Evolutionary conservation across 768 basidiomycete species (phyloP).

Genomic region (Hemileccinum rubropunctum): DNA sequence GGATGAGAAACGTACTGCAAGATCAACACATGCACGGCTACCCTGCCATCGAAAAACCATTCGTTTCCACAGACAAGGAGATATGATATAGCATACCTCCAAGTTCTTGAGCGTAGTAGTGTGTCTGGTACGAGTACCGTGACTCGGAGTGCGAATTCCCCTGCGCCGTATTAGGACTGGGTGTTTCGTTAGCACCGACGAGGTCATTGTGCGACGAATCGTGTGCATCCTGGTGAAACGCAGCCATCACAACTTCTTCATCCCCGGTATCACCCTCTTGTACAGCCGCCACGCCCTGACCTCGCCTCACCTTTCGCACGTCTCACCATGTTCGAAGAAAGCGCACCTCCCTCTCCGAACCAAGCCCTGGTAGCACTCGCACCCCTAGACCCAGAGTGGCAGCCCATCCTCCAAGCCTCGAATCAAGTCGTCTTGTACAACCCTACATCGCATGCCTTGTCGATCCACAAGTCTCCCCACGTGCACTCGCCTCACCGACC

Average conservation of each 20-base stretch:
- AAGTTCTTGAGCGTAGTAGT: no score
- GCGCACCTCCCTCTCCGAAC: conserved; percentile 30
- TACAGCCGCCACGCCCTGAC: not conserved
- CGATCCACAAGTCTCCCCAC: conserved; percentile 46
- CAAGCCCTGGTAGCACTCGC: conserved; percentile 29
- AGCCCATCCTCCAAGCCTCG: conserved; percentile 75
- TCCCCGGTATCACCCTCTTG: conserved; percentile 1
- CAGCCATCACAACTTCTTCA: conserved; percentile 2
- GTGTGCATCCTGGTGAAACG: conserved; percentile 4
- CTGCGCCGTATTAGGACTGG: no score
- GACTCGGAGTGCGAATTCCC: no score
- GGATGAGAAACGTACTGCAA: no score
- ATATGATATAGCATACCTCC: no score
- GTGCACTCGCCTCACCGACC: conserved; percentile 21
- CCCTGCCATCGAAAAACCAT: no score
- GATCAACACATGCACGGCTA: no score
- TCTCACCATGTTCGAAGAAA: conserved; percentile 30
- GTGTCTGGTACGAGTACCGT: no score
- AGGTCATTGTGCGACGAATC: not conserved
- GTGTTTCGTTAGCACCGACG: no score
- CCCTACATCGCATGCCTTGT: conserved; percentile 77
- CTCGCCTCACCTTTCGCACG: not conserved
- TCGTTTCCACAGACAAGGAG: no score
- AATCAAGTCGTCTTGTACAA: conserved; percentile 90
- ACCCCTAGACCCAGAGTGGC: conserved; percentile 50